phyloP scores from a whole-genome alignment of 345 rosid genomes.

The Corchorus olitorius region DNA sequence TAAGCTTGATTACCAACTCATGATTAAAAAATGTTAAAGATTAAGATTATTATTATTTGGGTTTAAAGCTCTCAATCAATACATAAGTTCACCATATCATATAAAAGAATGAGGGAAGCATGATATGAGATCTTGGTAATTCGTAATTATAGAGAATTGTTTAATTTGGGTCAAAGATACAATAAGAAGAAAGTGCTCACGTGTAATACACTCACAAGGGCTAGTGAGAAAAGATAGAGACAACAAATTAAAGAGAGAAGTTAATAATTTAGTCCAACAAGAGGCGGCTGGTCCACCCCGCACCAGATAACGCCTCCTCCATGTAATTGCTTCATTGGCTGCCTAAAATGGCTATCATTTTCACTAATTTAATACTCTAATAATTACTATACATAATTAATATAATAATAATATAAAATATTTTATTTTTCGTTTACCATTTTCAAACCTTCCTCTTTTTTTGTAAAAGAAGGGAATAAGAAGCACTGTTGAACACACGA shows the following conservation, averaged over 20 bases:
- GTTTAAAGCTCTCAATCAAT: no score
- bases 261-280: background rate
- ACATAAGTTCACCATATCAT: no score
- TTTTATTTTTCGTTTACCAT: background rate
- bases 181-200: background rate
- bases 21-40: no score
- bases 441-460: background rate
- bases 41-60: no score
- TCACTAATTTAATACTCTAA: background rate
- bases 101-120: background rate
- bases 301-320: background rate
- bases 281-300: constrained; percentile 24
- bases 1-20: no score
- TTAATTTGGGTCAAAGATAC: background rate
- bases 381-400: no score
- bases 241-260: background rate
- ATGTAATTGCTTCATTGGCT: background rate
- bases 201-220: background rate
- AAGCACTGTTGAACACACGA: background rate
- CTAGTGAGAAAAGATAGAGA: background rate
- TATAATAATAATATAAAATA: background rate
- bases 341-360: background rate
- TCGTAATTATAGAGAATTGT: background rate
- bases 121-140: background rate
- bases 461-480: background rate